Conservation (phyloP, 2,329 filamentous ascomycete genomes). For the Arachnomyces sp. region DNA sequence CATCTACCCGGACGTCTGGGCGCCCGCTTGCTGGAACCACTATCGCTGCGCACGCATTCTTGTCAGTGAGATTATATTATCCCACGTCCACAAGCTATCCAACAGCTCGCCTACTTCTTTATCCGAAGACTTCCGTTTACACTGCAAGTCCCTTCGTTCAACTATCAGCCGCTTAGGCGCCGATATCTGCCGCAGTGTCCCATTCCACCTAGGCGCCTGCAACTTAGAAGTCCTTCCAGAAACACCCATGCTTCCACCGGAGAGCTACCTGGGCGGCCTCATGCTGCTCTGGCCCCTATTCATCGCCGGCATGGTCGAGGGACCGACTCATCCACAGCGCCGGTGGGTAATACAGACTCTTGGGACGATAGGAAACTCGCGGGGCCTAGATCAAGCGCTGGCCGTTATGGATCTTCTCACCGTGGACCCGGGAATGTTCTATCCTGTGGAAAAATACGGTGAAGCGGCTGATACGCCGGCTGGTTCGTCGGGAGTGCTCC, state of each 20-base stretch:
- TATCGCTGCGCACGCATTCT: conserved; percentile 54
- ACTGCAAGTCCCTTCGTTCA: conserved; percentile 22
- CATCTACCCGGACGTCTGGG: conserved; percentile 48
- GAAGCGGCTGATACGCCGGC: too few relatives aligned
- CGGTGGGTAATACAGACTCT: conserved; percentile 27
- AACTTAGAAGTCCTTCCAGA: conserved; percentile 8
- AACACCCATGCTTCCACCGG: conserved; percentile 15
- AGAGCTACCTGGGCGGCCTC: conserved; percentile 26
- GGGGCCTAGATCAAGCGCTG: conserved; percentile 33
- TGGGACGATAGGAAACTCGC: conserved; percentile 25
- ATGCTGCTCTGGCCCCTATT: conserved; percentile 33
- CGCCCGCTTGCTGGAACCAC: conserved; percentile 51
- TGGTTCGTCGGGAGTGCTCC: too few relatives aligned
- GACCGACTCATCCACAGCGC: conserved; percentile 18
- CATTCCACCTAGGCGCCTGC: conserved; percentile 26
- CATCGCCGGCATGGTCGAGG: conserved; percentile 27
- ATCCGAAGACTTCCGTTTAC: conserved; percentile 24
- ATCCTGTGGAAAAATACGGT: too few relatives aligned
- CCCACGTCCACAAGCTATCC: conserved; percentile 21
- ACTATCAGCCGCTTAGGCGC: conserved; percentile 22
- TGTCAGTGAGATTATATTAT: conserved; percentile 42
- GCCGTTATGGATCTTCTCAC: conserved; percentile 27
- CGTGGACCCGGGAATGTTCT: too few relatives aligned
- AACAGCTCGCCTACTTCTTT: too few relatives aligned
- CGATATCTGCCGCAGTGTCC: conserved; percentile 33